phyloP scores from a whole-genome alignment of 495 filamentous ascomycete genomes.

The Glarea lozoyensis region DNA sequence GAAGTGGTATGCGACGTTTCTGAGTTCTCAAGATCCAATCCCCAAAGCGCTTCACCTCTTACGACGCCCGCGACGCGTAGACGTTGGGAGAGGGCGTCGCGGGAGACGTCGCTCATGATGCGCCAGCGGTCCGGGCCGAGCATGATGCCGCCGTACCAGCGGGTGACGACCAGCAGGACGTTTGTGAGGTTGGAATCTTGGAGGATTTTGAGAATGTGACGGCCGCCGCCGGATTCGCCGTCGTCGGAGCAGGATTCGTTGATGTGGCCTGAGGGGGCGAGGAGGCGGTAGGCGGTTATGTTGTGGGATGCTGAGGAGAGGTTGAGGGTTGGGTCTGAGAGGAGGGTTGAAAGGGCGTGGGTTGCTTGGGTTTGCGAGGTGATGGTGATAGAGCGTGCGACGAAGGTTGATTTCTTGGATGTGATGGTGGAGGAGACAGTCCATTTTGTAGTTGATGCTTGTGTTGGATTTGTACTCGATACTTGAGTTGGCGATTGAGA shows the following conservation, averaged over 20 bases:
- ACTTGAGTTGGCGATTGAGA: background rate
- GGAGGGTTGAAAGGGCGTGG: constrained; percentile 28
- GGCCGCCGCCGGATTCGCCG: constrained; percentile 81
- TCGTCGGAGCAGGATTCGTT: constrained; percentile 88
- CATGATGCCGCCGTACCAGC: constrained; percentile 88
- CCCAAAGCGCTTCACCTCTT: constrained; percentile 57
- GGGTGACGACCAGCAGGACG: constrained; percentile 77
- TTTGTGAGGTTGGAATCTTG: constrained; percentile 71
- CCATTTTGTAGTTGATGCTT: constrained; percentile 23
- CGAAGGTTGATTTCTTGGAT: constrained; percentile 39
- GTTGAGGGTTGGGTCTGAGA: constrained; percentile 28
- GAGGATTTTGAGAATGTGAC: constrained; percentile 69
- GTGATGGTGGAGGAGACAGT: constrained; percentile 32
- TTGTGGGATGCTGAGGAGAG: constrained; percentile 41
- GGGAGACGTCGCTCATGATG: constrained; percentile 41
- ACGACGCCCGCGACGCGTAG: constrained; percentile 31
- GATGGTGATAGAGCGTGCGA: constrained; percentile 37
- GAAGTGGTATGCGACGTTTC: constrained; percentile 31
- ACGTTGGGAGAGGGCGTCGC: constrained; percentile 35
- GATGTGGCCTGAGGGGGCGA: constrained; percentile 27
- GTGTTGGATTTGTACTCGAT: background rate
- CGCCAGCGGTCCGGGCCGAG: constrained; percentile 74
- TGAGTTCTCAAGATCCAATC: constrained; percentile 64
- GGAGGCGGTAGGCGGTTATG: constrained; percentile 41
- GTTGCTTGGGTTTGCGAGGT: constrained; percentile 27